Base-by-base conservation (phyloP, 2,329 filamentous ascomycete genomes). In the Epichloe typhina region DNA sequence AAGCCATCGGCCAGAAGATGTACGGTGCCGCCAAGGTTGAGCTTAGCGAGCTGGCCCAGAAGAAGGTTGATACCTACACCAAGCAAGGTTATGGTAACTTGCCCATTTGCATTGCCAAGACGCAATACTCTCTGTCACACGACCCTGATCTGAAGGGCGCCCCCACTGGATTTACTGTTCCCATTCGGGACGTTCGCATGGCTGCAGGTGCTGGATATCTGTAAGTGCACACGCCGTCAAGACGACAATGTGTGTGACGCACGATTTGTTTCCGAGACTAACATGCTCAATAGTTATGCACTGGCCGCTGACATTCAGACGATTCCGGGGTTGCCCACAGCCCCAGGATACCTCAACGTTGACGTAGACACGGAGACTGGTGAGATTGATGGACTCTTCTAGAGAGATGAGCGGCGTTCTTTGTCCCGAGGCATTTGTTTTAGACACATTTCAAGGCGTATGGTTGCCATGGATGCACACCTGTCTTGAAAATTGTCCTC, bases 221-320 rank as follows among this genome's bases (percentile, higher is more conserved):
- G 77, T 88, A 70, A 79, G 83, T 74, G 33, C 3, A 8, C n/a
- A 17, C 12, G 7, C n/a, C 12, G 11, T n/a, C 11, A 23, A 43
- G 15, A 26, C 8, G 11, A 31, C 8, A 38, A 33, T 2, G 3
- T 11, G 15, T 31, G 2, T 37, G 13, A 6, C 8, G 5, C 12
- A 21, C 26, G n/a, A 9, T 8, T 3, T 13, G 41, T 11, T 33
- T 15, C 17, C n/a, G 8, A 11, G 19, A 58, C 69, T 75, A 64
- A 75, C 56, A 47, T 7, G n/a, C 3, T 37, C 36, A 50, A 45
- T 57, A 86, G 85, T 50, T 96, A 95, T 61, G 93, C 93, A 6
- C 77, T 97, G 54, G 93, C 93, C 50, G 93, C 93, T 13, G 93
- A 98, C 64, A 97, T 98, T 58, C 93, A 97, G 74, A 98, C 93